Evolutionary conservation across 2,329 filamentous ascomycete genomes (phyloP), one percentile per base, ranked within the genome.

Genomic region (Coniochaeta sp.): DNA sequence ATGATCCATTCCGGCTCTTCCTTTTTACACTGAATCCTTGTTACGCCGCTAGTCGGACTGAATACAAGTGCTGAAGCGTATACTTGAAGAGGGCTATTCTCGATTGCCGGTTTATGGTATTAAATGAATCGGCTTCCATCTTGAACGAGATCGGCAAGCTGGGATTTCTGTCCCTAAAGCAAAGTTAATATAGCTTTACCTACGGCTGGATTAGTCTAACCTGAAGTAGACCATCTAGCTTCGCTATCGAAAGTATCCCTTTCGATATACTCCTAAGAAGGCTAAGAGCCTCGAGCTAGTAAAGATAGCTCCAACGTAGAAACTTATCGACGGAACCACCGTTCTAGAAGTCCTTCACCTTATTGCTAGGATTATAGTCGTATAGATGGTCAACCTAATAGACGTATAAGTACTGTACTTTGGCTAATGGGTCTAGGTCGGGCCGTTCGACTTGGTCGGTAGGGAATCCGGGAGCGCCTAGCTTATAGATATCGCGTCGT

Each of bases 321-420:
- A 65, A 66, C 3, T n/a, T 58, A 11, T 63, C 11, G 19, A 66
- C 55, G 16, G n/a, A 6, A 6, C 38, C 38, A 16, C 38, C 38
- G n/a, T 40, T 14, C 14, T 40, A 14, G 12, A 40, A 14, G 14
- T n/a, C 36, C 6, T 43, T 44, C 3, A 19, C 33, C 17, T 33
- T 58, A 1, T 58, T 16, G 47, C 44, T 19, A 11, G 43, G 14
- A 5, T 19, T 14, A 28, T 7, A 61, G 47, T 59, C 38, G 38
- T 28, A 26, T 2, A 61, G 47, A 50, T 62, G 60, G n/a, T 62
- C 34, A 31, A 69, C 62, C 73, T 71, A 75, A 61, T 70, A 70
- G 43, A 73, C 59, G 59, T 69, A 72, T 8, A 69, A 66, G 55
- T 70, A 70, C 56, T 60, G 64, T 34, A 68, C 58, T 6, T 66